Evolutionary conservation across 805 yeast species (phyloP).

Genomic region (Kodamaea leandrae): DNA sequence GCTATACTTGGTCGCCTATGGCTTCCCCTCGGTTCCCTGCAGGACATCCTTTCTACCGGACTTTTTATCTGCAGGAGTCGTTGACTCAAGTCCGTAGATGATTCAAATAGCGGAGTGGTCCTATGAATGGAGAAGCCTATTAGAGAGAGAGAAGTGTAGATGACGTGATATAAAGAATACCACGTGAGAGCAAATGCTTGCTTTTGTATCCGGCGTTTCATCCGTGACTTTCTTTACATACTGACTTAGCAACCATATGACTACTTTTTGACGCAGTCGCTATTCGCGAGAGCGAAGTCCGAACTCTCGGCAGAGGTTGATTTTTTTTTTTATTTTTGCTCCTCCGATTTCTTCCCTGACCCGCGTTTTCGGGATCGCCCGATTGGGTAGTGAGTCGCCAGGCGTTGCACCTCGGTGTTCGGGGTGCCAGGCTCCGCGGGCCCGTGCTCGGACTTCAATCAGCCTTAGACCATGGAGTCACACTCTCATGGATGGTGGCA

Average conservation of each 20-base stretch:
- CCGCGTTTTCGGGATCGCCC: background rate
- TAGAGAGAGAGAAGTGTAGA: no score
- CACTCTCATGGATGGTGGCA: no score
- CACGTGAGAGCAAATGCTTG: no score
- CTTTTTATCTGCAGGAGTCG: conserved; percentile 1
- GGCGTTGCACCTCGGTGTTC: conserved; percentile 6
- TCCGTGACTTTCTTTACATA: no score
- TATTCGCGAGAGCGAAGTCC: background rate
- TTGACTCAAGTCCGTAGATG: conserved; percentile 7
- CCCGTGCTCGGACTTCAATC: conserved; percentile 1
- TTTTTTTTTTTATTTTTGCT: background rate
- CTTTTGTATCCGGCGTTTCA: no score
- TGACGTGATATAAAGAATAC: no score
- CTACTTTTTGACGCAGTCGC: background rate
- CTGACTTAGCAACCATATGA: no score
- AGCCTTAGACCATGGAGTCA: background rate
- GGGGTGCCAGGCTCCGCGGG: conserved; percentile 4
- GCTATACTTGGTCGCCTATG: conserved; percentile 2
- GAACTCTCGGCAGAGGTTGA: background rate
- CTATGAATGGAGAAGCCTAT: no score
- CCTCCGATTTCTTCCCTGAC: conserved; percentile 1
- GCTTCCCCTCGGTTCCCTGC: conserved; percentile 1
- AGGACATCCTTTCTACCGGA: conserved; percentile 10
- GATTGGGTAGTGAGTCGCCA: conserved; percentile 3
- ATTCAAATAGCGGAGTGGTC: no score